Percentiles rank a stretch among this genome's conserved stretches.
Evolutionary conservation across 306 rosid genomes (phyloP).

Genomic region (Inga oerstediana): DNA sequence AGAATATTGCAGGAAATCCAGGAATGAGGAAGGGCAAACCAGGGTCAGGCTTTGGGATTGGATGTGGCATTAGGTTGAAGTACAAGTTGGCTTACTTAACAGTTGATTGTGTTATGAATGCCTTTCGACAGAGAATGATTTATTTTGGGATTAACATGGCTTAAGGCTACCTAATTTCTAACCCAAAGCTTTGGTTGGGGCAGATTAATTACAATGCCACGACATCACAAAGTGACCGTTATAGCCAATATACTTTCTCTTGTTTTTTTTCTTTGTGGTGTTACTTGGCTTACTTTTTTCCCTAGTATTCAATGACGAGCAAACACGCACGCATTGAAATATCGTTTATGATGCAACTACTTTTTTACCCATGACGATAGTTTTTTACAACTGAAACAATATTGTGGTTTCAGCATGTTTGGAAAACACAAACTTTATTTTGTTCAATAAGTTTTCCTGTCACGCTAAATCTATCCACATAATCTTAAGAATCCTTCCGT

Average conservation of each 20-base stretch:
- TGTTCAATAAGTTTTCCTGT: background rate
- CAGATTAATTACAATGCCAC: background rate
- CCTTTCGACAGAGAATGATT: slow-evolving; percentile 51
- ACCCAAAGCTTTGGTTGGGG: background rate
- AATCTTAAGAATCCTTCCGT: background rate
- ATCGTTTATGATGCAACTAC: background rate
- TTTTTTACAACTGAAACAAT: background rate
- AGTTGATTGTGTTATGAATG: slow-evolving; percentile 61
- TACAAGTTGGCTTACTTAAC: slow-evolving; percentile 56
- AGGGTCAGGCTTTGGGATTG: slow-evolving; percentile 63
- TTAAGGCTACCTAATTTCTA: background rate
- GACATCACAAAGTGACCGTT: background rate
- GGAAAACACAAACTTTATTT: background rate
- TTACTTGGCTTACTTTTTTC: background rate
- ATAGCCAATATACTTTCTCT: background rate
- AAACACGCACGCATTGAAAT: background rate
- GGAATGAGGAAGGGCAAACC: slow-evolving; percentile 69
- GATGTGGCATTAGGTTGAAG: slow-evolving; percentile 64
- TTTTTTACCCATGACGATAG: background rate
- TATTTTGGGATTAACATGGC: slow-evolving; percentile 59
- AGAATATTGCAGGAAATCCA: slow-evolving; percentile 65
- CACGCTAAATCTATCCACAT: background rate
- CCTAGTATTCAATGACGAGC: background rate
- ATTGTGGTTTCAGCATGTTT: background rate
- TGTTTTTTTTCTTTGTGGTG: background rate